Conservation (phyloP, 106 monocot genomes). For the Dendrobium nobile region DNA sequence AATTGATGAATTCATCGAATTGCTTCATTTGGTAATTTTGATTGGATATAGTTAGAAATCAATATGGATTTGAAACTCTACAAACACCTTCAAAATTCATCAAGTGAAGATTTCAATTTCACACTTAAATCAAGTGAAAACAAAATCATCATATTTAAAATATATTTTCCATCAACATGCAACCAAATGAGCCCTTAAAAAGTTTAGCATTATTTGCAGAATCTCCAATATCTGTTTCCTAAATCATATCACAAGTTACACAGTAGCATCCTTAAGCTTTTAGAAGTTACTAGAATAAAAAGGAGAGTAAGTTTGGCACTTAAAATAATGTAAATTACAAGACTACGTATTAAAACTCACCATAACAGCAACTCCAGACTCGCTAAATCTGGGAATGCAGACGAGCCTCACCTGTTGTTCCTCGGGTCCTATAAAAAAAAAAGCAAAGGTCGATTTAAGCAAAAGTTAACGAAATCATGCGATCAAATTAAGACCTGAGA, state of each 20-base stretch:
- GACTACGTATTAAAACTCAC: slow-evolving; percentile 21
- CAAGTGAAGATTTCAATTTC: too few species aligned
- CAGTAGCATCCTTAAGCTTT: not conserved
- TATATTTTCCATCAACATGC: not conserved
- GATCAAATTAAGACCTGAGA: not conserved
- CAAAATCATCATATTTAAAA: not conserved
- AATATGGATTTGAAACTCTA: not conserved
- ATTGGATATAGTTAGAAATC: not conserved
- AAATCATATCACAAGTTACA: not conserved
- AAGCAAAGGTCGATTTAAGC: not conserved
- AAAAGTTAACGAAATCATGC: not conserved
- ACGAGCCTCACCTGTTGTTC: slow-evolving; percentile 85
- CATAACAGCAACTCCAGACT: slow-evolving; percentile 86
- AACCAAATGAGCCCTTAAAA: not conserved
- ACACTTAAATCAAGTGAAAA: not conserved
- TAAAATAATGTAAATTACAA: not conserved
- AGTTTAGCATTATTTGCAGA: not conserved
- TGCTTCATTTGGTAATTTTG: not conserved
- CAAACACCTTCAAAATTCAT: not conserved
- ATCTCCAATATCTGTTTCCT: not conserved
- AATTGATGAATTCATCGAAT: not conserved
- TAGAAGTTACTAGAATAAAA: not conserved
- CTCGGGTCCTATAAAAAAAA: slow-evolving; percentile 46
- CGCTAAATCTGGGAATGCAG: slow-evolving; percentile 87
- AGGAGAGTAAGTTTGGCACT: too few species aligned